A percentile compares a stretch with the other conserved stretches of the same genome.
These are phyloP conservation scores for Tuber aestivum DNA, from an alignment of 495 filamentous ascomycete species.

Conservation along the genomic window DNA sequence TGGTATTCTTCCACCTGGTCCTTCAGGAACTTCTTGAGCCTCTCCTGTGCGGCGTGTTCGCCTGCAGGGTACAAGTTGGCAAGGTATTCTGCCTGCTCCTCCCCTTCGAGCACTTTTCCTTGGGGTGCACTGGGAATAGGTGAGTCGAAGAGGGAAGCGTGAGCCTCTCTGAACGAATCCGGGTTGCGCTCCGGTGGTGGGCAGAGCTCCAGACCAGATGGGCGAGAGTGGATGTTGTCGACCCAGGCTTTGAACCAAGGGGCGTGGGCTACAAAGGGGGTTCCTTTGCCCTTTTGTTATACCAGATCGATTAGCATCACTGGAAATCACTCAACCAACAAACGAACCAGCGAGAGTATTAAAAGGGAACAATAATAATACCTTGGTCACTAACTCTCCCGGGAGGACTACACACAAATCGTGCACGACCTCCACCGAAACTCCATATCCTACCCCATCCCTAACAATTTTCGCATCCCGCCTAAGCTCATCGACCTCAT, in stretches of 20 bases:
- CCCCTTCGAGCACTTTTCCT: slow-evolving; percentile 57
- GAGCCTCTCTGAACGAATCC: slow-evolving; percentile 48
- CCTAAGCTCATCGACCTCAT: slow-evolving; percentile 71
- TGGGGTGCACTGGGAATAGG: slow-evolving; percentile 58
- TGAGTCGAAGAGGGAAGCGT: slow-evolving; percentile 57
- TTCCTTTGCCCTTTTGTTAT: slow-evolving; percentile 49
- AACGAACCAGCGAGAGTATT: not conserved
- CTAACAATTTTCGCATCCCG: slow-evolving; percentile 64
- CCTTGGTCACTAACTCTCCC: slow-evolving; percentile 51
- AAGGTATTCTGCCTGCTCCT: slow-evolving; percentile 47
- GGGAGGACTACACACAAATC: slow-evolving; percentile 80
- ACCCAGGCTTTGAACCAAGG: slow-evolving; percentile 80
- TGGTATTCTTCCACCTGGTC: slow-evolving; percentile 59
- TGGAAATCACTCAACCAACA: not conserved
- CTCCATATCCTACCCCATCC: slow-evolving; percentile 54
- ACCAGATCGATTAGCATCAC: not conserved
- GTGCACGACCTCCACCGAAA: slow-evolving; percentile 61
- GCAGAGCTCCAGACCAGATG: slow-evolving; percentile 56
- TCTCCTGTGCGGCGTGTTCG: slow-evolving; percentile 63
- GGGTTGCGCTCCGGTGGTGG: slow-evolving; percentile 61
- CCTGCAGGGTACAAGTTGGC: slow-evolving; percentile 66
- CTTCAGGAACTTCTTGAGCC: slow-evolving; percentile 65
- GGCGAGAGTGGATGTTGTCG: slow-evolving; percentile 61
- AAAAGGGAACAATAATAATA: slow-evolving; percentile 1
- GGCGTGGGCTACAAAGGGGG: slow-evolving; percentile 76